Percentiles rank a stretch among this genome's conserved stretches.
phyloP scores from a whole-genome alignment of 257 asterid genomes.

The Solanum medicagineum region DNA sequence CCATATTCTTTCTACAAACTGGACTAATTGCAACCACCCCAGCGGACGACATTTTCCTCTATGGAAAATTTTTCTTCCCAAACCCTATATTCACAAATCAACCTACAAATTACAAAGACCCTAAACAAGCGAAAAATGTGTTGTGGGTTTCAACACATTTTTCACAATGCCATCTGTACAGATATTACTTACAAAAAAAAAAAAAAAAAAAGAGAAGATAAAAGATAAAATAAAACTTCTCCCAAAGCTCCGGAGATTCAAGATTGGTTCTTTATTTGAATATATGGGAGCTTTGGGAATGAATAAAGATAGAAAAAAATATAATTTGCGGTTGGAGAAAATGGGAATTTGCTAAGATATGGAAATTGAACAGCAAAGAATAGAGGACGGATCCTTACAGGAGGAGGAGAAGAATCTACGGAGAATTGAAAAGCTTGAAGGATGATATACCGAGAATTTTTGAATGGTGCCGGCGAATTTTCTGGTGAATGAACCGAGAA shows the following conservation, averaged over 20 bases:
- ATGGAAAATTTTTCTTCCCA: background rate
- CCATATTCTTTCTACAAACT: slow-evolving; percentile 21
- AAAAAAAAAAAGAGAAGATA: background rate
- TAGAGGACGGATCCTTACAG: slow-evolving; percentile 14
- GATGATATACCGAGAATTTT: background rate
- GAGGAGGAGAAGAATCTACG: slow-evolving; percentile 36
- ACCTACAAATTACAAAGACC: background rate
- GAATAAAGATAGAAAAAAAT: background rate
- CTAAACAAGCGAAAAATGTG: background rate
- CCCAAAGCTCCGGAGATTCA: slow-evolving; percentile 43
- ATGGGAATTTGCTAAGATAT: background rate
- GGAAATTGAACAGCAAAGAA: background rate
- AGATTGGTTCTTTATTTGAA: slow-evolving; percentile 10
- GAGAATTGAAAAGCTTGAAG: background rate
- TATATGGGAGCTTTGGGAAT: background rate
- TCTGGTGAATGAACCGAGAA: background rate
- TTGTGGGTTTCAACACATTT: background rate
- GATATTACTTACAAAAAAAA: slow-evolving; percentile 8
- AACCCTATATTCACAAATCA: slow-evolving; percentile 14
- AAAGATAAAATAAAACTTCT: background rate
- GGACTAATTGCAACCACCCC: slow-evolving; percentile 55
- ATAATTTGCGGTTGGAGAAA: background rate
- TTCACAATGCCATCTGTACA: slow-evolving; percentile 2
- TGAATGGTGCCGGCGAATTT: background rate
- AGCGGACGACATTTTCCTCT: slow-evolving; percentile 50